A percentile compares a stretch with the other conserved stretches of the same genome.
Evolutionary conservation across 176 grass and related monocot genomes (phyloP).

Genomic region (Alopecurus myosuroides): DNA sequence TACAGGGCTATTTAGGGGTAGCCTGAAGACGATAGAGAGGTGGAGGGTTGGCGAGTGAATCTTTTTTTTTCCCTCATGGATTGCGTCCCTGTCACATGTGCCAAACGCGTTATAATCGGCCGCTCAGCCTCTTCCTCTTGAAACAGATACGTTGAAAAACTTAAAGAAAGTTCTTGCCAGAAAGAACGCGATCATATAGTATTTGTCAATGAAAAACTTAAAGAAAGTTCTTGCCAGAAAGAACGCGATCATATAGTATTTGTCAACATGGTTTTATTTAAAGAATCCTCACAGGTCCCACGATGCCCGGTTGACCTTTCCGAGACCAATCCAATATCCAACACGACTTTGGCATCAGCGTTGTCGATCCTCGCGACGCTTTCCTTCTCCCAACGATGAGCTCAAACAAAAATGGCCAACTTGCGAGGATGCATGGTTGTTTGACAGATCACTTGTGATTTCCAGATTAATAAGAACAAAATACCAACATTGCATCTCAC

Average conservation of each 20-base stretch:
- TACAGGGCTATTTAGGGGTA: too few species aligned
- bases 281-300: background rate
- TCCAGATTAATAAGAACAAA: background rate
- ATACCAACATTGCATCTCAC: slow-evolving; percentile 8
- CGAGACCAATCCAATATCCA: background rate
- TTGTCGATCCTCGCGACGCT: background rate
- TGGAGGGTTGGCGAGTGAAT: too few species aligned
- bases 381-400: background rate
- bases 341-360: background rate
- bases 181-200: background rate
- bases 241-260: background rate
- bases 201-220: background rate
- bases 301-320: background rate
- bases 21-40: too few species aligned
- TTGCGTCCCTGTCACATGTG: too few species aligned
- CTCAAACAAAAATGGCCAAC: background rate
- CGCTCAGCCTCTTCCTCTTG: too few species aligned
- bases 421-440: background rate
- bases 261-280: background rate
- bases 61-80: too few species aligned
- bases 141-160: too few species aligned
- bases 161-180: background rate
- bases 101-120: too few species aligned
- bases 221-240: background rate
- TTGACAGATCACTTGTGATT: background rate